Percentiles rank a stretch among this genome's conserved stretches.
These are phyloP conservation scores for Pelagomonas calceolata DNA, from an alignment of 108 stramenopile genomes.

Conservation along the genomic window DNA sequence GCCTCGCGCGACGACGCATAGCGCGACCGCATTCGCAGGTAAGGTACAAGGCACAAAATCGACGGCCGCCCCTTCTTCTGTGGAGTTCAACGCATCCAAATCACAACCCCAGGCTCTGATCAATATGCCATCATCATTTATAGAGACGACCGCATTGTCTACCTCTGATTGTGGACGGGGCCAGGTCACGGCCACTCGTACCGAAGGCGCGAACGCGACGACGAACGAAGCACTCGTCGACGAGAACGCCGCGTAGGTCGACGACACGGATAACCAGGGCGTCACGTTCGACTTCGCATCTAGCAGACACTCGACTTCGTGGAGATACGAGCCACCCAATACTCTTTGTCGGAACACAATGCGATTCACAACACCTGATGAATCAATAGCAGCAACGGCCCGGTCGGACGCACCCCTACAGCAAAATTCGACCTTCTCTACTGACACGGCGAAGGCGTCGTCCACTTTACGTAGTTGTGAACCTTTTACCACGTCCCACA, in stretches of 20 bases:
- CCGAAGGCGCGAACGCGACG: constrained; percentile 66
- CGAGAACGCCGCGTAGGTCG: constrained; percentile 41
- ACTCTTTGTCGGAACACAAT: constrained; percentile 55
- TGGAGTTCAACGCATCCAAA: constrained; percentile 60
- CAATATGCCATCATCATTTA: constrained; percentile 31
- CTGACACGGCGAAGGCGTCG: constrained; percentile 45
- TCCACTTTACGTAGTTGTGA: constrained; percentile 33
- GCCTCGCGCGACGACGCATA: constrained; percentile 51
- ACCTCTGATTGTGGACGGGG: too few species aligned
- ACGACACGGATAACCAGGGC: constrained; percentile 51
- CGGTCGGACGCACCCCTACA: constrained; percentile 20
- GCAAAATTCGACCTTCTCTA: constrained; percentile 50
- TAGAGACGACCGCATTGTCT: constrained; percentile 39
- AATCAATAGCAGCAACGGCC: constrained; percentile 63
- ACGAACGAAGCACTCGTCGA: constrained; percentile 69
- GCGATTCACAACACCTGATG: constrained; percentile 72
- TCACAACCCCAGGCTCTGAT: constrained; percentile 72
- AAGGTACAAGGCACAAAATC: background rate
- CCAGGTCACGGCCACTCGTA: constrained; percentile 71
- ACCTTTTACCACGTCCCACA: constrained; percentile 73
- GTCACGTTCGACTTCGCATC: constrained; percentile 70
- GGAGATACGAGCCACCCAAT: constrained; percentile 55
- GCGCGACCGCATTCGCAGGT: constrained; percentile 16
- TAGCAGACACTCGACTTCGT: constrained; percentile 71
- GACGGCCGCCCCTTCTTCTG: constrained; percentile 4